A percentile compares a stretch with the other conserved stretches of the same genome.
phyloP scores from a whole-genome alignment of 2,329 filamentous ascomycete species.

The Colletotrichum tropicicola region DNA sequence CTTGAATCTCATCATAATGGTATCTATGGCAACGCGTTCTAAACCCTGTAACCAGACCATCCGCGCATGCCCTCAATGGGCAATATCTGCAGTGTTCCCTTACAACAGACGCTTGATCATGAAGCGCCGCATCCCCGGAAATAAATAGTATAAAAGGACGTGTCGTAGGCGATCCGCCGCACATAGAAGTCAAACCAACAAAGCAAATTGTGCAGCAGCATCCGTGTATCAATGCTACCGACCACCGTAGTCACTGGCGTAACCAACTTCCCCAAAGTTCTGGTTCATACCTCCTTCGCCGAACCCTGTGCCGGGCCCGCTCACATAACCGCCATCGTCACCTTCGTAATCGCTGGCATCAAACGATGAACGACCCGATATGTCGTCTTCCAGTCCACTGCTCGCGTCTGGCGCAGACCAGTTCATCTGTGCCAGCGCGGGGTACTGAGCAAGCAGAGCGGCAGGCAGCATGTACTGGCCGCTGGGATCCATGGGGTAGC shows the following conservation, averaged over 20 bases:
- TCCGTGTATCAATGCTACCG: slow-evolving; percentile 38
- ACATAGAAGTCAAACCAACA: slow-evolving; percentile 7
- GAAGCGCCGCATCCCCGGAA: slow-evolving; percentile 12
- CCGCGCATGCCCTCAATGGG: slow-evolving; percentile 3
- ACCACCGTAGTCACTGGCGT: slow-evolving; percentile 62
- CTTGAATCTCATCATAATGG: slow-evolving; percentile 25
- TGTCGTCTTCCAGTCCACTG: slow-evolving; percentile 77
- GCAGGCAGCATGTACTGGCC: slow-evolving; percentile 80
- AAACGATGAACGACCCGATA: slow-evolving; percentile 83
- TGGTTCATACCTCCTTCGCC: slow-evolving; percentile 65
- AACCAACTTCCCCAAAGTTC: slow-evolving; percentile 63
- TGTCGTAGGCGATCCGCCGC: slow-evolving; percentile 1
- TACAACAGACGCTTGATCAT: slow-evolving; percentile 20
- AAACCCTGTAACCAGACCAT: slow-evolving; percentile 25
- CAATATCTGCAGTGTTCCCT: slow-evolving; percentile 17
- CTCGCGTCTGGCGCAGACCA: slow-evolving; percentile 76
- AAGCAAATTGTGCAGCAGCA: neutral
- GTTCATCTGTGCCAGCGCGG: slow-evolving; percentile 88
- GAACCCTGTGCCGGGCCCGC: slow-evolving; percentile 67
- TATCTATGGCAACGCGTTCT: slow-evolving; percentile 30
- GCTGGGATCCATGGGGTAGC: slow-evolving; percentile 64
- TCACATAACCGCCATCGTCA: slow-evolving; percentile 74
- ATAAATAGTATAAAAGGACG: slow-evolving; percentile 4
- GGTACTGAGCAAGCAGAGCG: slow-evolving; percentile 90
- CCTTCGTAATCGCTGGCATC: slow-evolving; percentile 83